A percentile compares a stretch with the other conserved stretches of the same genome.
Evolutionary conservation across 441 rosid genomes (phyloP).

Genomic region (Kokia cookei): DNA sequence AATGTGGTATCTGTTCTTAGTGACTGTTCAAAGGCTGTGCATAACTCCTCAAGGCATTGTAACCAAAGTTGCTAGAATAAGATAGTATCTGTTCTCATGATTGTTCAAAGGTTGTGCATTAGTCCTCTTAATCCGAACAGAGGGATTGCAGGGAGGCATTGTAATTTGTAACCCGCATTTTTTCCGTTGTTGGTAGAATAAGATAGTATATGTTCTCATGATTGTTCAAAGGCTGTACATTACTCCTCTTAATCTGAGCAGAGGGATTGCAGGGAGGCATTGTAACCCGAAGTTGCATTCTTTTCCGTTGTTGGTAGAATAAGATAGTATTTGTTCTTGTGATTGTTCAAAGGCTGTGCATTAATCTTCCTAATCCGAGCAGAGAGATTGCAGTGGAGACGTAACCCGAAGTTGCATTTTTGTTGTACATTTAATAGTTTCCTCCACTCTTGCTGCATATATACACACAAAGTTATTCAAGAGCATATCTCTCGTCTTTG

Average conservation of each 20-base stretch:
- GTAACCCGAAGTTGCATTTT: neutral
- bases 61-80: neutral
- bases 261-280: neutral
- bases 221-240: no score
- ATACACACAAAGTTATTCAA: neutral
- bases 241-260: no score
- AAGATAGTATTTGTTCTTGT: no score
- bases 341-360: no score
- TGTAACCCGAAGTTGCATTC: neutral
- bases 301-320: neutral
- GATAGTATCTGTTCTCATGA: no score
- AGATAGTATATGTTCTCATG: no score
- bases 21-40: no score
- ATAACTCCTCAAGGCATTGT: neutral
- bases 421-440: no score
- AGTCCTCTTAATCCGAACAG: neutral
- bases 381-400: neutral
- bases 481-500: neutral
- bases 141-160: neutral
- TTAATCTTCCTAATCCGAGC: no score
- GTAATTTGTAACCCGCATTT: neutral
- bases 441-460: neutral
- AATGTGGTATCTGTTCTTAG: no score
- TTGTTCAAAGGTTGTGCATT: no score
- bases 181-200: neutral